These are phyloP conservation scores for Galerina marginata DNA, from an alignment of 768 basidiomycete genomes.

Conservation along the genomic window DNA sequence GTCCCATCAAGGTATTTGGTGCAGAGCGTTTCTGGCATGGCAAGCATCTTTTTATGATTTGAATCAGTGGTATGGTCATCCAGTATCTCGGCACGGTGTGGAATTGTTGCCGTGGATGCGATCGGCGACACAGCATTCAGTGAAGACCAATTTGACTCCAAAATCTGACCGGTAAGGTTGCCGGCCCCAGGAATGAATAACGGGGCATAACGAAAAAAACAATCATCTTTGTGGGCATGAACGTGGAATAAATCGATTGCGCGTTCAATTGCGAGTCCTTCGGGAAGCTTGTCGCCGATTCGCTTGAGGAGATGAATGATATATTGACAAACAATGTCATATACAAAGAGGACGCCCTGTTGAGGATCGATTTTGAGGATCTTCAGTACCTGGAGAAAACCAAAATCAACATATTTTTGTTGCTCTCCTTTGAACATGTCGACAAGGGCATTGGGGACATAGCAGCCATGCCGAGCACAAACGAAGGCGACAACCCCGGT, in stretches of 20 bases:
- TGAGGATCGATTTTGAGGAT: constrained; percentile 12
- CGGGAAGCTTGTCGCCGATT: constrained; percentile 10
- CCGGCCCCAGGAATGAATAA: constrained; percentile 20
- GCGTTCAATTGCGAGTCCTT: constrained; percentile 2
- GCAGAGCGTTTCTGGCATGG: constrained; percentile 12
- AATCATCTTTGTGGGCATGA: constrained; percentile 31
- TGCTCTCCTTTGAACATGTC: constrained; percentile 28
- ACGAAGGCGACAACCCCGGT: constrained; percentile 22
- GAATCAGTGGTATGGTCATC: constrained; percentile 31
- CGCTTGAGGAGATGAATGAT: constrained; percentile 10
- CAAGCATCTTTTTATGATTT: constrained; percentile 29
- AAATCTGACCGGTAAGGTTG: constrained; percentile 18
- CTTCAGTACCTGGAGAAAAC: constrained; percentile 7
- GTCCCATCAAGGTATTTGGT: not conserved
- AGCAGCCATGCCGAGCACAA: constrained; percentile 25
- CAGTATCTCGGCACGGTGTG: constrained; percentile 21
- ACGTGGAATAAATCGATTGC: constrained; percentile 34
- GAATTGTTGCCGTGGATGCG: constrained; percentile 17
- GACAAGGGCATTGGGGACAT: constrained; percentile 16
- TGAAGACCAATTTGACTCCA: constrained; percentile 25
- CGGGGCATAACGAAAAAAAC: constrained; percentile 28
- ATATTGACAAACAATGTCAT: constrained; percentile 25
- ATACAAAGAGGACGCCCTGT: constrained; percentile 17
- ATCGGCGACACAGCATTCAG: constrained; percentile 19
- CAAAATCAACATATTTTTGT: constrained; percentile 30